Evolutionary conservation across 352 stramenopile genomes (phyloP).

Genomic region (Globisporangium spinosum): DNA sequence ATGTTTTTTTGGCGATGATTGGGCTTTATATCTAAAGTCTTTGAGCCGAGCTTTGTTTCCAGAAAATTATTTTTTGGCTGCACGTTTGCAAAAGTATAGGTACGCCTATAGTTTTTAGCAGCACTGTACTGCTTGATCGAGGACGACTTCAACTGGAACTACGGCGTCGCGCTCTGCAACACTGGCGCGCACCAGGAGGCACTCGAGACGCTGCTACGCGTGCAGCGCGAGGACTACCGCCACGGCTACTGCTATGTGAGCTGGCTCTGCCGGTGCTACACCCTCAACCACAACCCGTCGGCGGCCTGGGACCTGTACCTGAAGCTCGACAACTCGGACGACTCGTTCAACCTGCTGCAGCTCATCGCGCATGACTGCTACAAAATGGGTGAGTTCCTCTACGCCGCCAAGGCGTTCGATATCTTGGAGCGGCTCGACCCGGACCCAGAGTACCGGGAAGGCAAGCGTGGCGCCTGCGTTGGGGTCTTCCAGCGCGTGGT

Average conservation of each 20-base stretch:
- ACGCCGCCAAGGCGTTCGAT: constrained; percentile 93
- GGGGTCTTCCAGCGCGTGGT: constrained; percentile 95
- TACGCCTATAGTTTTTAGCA: no score
- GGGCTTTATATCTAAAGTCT: no score
- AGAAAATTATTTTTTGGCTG: no score
- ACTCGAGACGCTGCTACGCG: constrained; percentile 90
- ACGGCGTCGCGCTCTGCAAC: constrained; percentile 91
- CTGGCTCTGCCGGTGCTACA: constrained; percentile 91
- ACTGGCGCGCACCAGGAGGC: constrained; percentile 91
- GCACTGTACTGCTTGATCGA: no score
- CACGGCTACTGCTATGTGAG: constrained; percentile 92
- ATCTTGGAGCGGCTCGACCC: constrained; percentile 93
- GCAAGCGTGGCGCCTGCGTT: constrained; percentile 93
- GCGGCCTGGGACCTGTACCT: constrained; percentile 96
- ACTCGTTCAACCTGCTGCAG: constrained; percentile 95
- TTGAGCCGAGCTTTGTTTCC: no score
- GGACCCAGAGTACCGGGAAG: constrained; percentile 96
- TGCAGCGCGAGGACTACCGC: constrained; percentile 91
- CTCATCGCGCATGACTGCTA: constrained; percentile 98
- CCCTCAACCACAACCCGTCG: constrained; percentile 92
- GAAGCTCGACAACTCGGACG: constrained; percentile 94
- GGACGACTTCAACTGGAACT: constrained; percentile 98
- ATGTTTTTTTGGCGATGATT: no score
- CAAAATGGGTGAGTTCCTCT: constrained; percentile 95
- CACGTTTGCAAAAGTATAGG: no score